Base-by-base conservation (phyloP, 306 rosid species). In the Mimosa pudica region DNA sequence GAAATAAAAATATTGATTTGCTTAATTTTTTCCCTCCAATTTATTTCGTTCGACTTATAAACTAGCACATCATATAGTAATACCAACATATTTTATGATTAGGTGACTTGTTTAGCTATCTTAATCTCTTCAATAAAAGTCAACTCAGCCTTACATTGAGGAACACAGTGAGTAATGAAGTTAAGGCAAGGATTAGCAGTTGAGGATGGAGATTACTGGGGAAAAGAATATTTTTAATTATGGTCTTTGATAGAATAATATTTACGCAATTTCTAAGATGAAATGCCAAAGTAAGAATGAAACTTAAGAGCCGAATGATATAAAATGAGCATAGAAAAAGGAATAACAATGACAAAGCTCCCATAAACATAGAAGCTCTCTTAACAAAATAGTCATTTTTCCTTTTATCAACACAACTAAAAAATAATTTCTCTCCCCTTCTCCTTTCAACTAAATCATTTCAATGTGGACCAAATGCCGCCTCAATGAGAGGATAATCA, bases 201-300 rank as follows among this genome's bases (percentile, higher is more conserved):
- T 30, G 46, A 58, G 18, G 63, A 73, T 8, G 12, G 36, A 61
- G 69, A 70, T 18, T 24, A 78, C 35, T 46, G 47, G 18, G 36
- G 12, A 74, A 69, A 57, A 11, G 65, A 78, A 58, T n/a, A 73
- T 9, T 13, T 61, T 68, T 57, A 18, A 24, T 72, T 46, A 18
- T 48, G 10, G 46, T 38, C 16, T 17, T 63, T 11, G 17, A 80
- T 9, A 77, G 75, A 85, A 74, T 67, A 69, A 62, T 38, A 24
- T 69, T 66, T 66, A 20, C 32, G 74, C 61, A 74, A 55, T 44
- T 52, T 20, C 17, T 54, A 44, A 64, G 33, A 76, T 64, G 73
- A 71, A 64, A 70, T 48, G 57, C 54, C 35, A 35, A 51, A 62
- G 18, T 12, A 49, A 45, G 69, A 75, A 74, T 71, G 77, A 55